Percentiles rank a stretch among this genome's conserved stretches.
Conservation (phyloP, 768 basidiomycete species). For the Dendrothele bispora region DNA sequence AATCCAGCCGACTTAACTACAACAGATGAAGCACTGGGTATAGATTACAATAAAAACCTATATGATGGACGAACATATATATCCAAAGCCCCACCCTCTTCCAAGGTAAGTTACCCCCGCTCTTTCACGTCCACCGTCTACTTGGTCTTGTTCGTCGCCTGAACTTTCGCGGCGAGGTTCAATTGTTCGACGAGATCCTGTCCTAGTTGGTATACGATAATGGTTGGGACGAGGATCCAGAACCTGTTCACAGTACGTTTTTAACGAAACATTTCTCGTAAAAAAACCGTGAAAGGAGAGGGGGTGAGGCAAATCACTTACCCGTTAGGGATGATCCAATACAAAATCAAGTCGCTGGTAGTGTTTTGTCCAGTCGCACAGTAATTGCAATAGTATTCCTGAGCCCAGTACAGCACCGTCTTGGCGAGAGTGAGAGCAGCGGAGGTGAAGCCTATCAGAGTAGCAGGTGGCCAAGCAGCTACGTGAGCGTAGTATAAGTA, state of each 20-base stretch:
- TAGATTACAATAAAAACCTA: too few species aligned
- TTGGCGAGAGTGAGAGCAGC: slow-evolving; percentile 75
- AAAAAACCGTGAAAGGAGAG: background rate
- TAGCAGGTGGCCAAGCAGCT: slow-evolving; percentile 57
- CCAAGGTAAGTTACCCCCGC: too few species aligned
- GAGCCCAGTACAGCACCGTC: slow-evolving; percentile 68
- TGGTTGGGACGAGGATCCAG: slow-evolving; percentile 1
- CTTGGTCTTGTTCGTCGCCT: too few species aligned
- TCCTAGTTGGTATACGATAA: slow-evolving; percentile 2
- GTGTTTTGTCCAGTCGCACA: slow-evolving; percentile 68
- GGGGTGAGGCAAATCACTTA: background rate
- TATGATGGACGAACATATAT: too few species aligned
- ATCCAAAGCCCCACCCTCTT: too few species aligned
- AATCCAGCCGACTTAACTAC: too few species aligned
- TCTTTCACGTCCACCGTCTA: too few species aligned
- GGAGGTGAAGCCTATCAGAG: slow-evolving; percentile 70
- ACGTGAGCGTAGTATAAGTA: slow-evolving; percentile 80
- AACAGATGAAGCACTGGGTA: too few species aligned
- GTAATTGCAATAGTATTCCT: slow-evolving; percentile 72
- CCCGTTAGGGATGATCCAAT: slow-evolving; percentile 67
- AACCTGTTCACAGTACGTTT: background rate
- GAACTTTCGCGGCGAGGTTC: background rate
- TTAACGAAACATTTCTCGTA: background rate
- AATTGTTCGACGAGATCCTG: slow-evolving; percentile 5
- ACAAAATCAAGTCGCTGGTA: slow-evolving; percentile 43